Evolutionary conservation across 768 basidiomycete species (phyloP).

Genomic region (Auricularia cornea): DNA sequence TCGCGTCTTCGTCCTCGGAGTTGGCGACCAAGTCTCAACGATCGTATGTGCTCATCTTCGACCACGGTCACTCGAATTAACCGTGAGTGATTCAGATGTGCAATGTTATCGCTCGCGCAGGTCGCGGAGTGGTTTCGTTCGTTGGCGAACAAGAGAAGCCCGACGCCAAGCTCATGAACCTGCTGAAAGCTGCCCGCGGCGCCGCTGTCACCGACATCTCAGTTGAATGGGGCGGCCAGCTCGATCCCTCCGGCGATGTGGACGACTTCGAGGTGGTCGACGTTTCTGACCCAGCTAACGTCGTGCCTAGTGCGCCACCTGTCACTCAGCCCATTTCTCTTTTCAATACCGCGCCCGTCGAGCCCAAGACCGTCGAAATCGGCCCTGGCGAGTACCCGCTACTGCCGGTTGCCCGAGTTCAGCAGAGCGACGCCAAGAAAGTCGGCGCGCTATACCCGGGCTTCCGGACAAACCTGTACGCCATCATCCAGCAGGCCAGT

Average conservation of each 20-base stretch:
- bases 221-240: conserved; percentile 38
- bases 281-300: background rate
- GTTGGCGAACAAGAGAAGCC: conserved; percentile 40
- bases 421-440: conserved; percentile 6
- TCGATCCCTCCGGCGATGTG: background rate
- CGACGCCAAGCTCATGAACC: conserved; percentile 37
- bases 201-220: conserved; percentile 36
- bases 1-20: conserved; percentile 52
- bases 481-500: conserved; percentile 5
- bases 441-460: conserved; percentile 3
- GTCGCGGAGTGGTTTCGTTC: conserved; percentile 43
- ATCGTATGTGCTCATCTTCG: background rate
- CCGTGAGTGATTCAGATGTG: conserved; percentile 23
- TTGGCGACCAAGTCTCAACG: conserved; percentile 43
- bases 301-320: background rate
- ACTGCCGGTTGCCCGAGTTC: conserved; percentile 5
- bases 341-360: background rate
- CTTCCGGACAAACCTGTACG: conserved; percentile 11
- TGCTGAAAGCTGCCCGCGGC: conserved; percentile 44
- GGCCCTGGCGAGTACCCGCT: conserved; percentile 3
- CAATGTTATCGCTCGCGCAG: conserved; percentile 44
- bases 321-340: background rate
- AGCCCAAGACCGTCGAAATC: background rate
- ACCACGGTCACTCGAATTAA: background rate
- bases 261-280: conserved; percentile 11